A percentile compares a stretch with the other conserved stretches of the same genome.
These are phyloP conservation scores for Hyphodiscus hymeniophilus DNA, from an alignment of 495 filamentous ascomycete species.

Conservation along the genomic window DNA sequence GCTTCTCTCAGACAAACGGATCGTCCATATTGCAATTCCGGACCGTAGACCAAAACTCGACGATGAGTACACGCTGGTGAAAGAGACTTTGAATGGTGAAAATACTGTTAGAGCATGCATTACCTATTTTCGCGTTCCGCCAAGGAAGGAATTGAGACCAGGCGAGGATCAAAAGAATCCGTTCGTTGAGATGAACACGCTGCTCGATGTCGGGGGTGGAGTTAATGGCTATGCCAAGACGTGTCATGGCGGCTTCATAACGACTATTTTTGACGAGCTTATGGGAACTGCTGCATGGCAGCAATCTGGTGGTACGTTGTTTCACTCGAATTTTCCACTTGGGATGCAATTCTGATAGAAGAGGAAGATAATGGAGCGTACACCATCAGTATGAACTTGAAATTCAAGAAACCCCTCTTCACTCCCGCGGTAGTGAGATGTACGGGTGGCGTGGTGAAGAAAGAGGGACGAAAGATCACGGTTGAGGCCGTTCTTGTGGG, in stretches of 20 bases:
- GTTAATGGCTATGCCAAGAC: conserved; percentile 12
- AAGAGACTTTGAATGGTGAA: conserved; percentile 9
- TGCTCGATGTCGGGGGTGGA: conserved; percentile 9
- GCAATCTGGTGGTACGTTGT: conserved; percentile 18
- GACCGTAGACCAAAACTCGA: conserved; percentile 7
- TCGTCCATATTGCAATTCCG: conserved; percentile 1
- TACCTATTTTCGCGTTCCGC: conserved; percentile 2
- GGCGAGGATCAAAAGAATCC: conserved; percentile 20
- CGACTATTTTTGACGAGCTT: conserved; percentile 21
- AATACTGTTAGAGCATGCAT: conserved; percentile 10
- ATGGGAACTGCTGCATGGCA: conserved; percentile 20
- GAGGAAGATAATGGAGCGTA: conserved; percentile 17
- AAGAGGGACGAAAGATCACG: conserved; percentile 23
- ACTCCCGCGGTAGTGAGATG: conserved; percentile 24
- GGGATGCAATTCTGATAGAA: neutral
- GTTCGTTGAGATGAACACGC: conserved; percentile 1
- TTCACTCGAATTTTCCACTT: neutral
- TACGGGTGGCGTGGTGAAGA: conserved; percentile 20
- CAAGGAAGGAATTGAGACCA: too few species aligned
- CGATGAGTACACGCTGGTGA: conserved; percentile 6
- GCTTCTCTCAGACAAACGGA: conserved; percentile 16
- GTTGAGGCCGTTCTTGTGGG: conserved; percentile 23
- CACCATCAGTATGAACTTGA: conserved; percentile 22
- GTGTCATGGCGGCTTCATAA: conserved; percentile 15
- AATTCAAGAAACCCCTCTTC: conserved; percentile 22